Percentiles rank a stretch among this genome's conserved stretches.
Conservation (phyloP, 371 early-diverging fungal species). For the Phascolomyces articulosus region DNA sequence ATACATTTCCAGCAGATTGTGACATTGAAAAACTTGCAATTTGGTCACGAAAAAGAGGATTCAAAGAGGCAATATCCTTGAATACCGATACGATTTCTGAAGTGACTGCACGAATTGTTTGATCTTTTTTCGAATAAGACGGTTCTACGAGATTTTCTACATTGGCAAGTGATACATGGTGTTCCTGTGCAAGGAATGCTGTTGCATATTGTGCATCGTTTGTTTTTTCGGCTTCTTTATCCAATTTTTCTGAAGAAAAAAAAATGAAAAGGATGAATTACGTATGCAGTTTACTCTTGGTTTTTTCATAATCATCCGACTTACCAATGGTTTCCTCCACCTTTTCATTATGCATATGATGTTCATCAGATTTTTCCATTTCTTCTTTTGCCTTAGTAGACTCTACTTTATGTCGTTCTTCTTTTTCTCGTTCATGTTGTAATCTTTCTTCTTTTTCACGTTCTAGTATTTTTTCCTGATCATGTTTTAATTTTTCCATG, state of each 20-base stretch:
- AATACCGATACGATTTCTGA: slow-evolving; percentile 94
- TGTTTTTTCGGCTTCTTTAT: not conserved
- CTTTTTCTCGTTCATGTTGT: not conserved
- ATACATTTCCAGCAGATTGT: slow-evolving; percentile 92
- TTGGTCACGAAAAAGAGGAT: slow-evolving; percentile 95
- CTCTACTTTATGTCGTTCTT: no score
- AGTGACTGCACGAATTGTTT: slow-evolving; percentile 87
- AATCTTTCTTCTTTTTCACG: not conserved
- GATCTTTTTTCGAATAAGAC: slow-evolving; percentile 82
- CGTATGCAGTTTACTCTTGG: no score
- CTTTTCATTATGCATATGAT: no score
- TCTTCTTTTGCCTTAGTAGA: no score
- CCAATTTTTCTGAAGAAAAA: no score
- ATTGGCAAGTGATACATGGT: slow-evolving; percentile 79
- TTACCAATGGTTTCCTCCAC: no score
- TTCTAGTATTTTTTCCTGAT: slow-evolving; percentile 3
- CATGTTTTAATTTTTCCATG: not conserved
- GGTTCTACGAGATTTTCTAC: slow-evolving; percentile 87
- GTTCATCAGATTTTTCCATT: no score
- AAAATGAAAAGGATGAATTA: no score
- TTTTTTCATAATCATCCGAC: no score
- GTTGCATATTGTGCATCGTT: slow-evolving; percentile 35
- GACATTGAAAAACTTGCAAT: slow-evolving; percentile 94
- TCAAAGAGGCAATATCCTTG: slow-evolving; percentile 91
- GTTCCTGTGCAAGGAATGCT: slow-evolving; percentile 64